phyloP scores from a whole-genome alignment of 176 grass and related monocot genomes.

The Tuctoria greenei region DNA sequence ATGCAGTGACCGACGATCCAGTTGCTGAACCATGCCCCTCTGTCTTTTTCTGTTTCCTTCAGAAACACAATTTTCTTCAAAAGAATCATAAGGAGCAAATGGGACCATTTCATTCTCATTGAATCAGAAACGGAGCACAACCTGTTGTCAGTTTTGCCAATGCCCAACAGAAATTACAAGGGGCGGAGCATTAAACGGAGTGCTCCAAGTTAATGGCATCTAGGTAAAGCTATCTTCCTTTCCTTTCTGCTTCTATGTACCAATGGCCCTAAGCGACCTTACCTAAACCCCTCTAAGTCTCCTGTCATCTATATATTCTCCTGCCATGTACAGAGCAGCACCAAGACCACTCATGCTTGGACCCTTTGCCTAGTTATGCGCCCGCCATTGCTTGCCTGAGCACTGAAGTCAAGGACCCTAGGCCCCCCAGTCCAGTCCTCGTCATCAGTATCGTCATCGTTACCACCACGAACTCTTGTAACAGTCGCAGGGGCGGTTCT shows the following conservation, averaged over 20 bases:
- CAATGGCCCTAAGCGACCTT: constrained; percentile 28
- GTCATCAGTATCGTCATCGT: constrained; percentile 53
- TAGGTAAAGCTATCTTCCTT: constrained; percentile 60
- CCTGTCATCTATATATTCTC: constrained; percentile 31
- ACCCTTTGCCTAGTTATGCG: constrained; percentile 71
- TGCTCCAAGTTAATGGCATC: constrained; percentile 55
- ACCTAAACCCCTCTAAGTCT: constrained; percentile 10
- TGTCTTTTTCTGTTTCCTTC: too few relatives aligned
- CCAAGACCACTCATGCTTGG: constrained; percentile 51
- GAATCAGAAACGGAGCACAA: constrained; percentile 61
- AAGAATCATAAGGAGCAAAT: neutral
- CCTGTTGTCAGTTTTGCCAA: constrained; percentile 31
- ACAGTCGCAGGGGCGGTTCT: constrained; percentile 29
- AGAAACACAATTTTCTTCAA: too few relatives aligned
- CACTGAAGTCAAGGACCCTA: constrained; percentile 72
- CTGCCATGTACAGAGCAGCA: constrained; percentile 66
- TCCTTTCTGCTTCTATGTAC: constrained; percentile 68
- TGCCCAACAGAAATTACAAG: constrained; percentile 47
- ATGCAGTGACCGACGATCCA: too few relatives aligned
- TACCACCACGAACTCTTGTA: constrained; percentile 38
- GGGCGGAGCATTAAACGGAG: constrained; percentile 54
- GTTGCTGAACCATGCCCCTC: too few relatives aligned
- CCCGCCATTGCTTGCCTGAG: constrained; percentile 54
- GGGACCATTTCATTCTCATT: constrained; percentile 41
- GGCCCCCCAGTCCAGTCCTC: constrained; percentile 69